These are phyloP conservation scores for Claviceps humidiphila DNA, from an alignment of 2,329 filamentous ascomycete genomes.

Conservation along the genomic window DNA sequence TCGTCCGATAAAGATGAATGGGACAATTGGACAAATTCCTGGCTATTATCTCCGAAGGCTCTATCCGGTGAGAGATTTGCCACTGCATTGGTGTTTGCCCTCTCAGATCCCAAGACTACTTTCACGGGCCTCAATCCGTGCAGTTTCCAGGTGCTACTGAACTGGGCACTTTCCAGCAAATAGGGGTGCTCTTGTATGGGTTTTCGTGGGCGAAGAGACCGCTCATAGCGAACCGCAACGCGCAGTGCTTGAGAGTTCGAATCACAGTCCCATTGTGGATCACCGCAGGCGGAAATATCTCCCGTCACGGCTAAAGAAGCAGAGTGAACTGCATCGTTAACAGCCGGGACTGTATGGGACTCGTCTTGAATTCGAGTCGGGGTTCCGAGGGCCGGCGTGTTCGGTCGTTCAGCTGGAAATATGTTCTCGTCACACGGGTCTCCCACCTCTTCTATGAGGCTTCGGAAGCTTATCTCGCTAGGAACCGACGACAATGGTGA, in stretches of 20 bases:
- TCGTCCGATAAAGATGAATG: conserved; percentile 20
- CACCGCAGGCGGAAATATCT: neutral
- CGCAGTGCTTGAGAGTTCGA: conserved; percentile 11
- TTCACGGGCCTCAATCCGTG: conserved; percentile 41
- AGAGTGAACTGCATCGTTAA: neutral
- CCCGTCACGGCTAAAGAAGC: neutral
- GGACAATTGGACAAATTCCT: conserved; percentile 21
- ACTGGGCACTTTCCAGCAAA: conserved; percentile 40
- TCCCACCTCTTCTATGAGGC: neutral
- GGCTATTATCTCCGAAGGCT: conserved; percentile 40
- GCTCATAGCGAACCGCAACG: conserved; percentile 23
- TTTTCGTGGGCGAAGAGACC: conserved; percentile 44
- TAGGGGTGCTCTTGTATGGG: conserved; percentile 50
- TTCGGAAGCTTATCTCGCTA: conserved; percentile 15
- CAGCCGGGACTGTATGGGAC: neutral
- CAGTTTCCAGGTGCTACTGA: conserved; percentile 37
- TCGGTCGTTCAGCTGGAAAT: neutral
- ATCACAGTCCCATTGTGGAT: neutral
- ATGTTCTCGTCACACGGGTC: neutral
- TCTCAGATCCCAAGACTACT: conserved; percentile 21
- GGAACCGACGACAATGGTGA: conserved; percentile 22
- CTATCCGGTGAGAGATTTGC: conserved; percentile 39
- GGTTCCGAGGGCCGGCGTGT: neutral
- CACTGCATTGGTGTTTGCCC: conserved; percentile 28
- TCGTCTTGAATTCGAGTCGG: neutral